Base-by-base conservation (phyloP, 1,284 basidiomycete genomes). In the Ustilago trichophora region DNA sequence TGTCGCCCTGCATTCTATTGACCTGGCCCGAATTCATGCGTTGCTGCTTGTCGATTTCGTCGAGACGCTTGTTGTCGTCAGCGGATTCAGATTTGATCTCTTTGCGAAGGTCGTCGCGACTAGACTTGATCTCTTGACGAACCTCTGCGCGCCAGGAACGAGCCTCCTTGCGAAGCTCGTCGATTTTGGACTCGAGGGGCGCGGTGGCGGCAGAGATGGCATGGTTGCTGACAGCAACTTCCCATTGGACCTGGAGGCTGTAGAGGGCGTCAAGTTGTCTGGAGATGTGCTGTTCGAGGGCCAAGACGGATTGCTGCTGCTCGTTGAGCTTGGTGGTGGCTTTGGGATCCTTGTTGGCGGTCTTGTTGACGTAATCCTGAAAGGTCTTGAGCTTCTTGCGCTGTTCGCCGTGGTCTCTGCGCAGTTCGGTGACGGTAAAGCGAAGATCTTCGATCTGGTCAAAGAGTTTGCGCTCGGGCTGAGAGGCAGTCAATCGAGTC, bases 371-470 rank as follows among this genome's bases (percentile, higher is more conserved):
- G 16, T 34, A 44, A 12, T 56, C 36, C 27, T 60, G 33, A 18
- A 38, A 11, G 3, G 18, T 31, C 22, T 42, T 42, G 26, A 55
- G 29, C 34, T 49, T 67, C 27, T 49, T 47, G n/a, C 16, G 19
- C 19, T 46, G 38, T 2, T 48, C 52, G 8, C 18, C 26, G 38
- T 47, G 64, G 6, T 51, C 35, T 21, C 15, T 33, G 42, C 53
- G 57, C 33, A 27, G 29, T 16, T 60, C 35, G 8, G 19, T 10
- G 52, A 67, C 45, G n/a, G 37, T 9, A 25, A 22, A 37, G 19
- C 57, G 50, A 35, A 46, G 56, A 19, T 13, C 3, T 18, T 52
- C 48, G 18, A 60, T 45, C n/a, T 40, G 38, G 1, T 60, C 53
- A 13, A 57, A 57, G 16, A 60, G 38, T 4, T 19, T 18, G 16